These are phyloP conservation scores for Podila verticillata DNA, from an alignment of 192 early-diverging fungal species.

Conservation along the genomic window DNA sequence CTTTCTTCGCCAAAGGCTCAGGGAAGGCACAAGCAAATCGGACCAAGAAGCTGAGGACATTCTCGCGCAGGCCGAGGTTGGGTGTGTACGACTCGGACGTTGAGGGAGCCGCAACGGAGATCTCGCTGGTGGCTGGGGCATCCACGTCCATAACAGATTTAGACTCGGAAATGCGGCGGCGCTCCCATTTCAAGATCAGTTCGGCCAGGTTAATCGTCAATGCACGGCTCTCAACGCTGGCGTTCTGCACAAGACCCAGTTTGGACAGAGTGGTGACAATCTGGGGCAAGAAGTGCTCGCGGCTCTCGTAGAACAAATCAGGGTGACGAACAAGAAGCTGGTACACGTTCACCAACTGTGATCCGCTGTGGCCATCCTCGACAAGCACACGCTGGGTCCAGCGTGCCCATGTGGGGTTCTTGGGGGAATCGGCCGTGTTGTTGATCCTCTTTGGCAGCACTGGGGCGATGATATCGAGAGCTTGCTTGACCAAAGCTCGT, in stretches of 20 bases:
- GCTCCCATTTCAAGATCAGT: constrained; percentile 92
- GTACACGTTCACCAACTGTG: constrained; percentile 92
- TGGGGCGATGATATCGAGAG: constrained; percentile 92
- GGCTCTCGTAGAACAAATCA: constrained; percentile 88
- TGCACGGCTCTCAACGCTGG: constrained; percentile 84
- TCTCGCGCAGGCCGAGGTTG: constrained; percentile 62
- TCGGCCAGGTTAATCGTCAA: constrained; percentile 92
- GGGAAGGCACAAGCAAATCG: constrained; percentile 71
- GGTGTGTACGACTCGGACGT: constrained; percentile 57
- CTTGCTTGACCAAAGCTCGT: constrained; percentile 90
- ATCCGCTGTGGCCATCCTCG: constrained; percentile 92
- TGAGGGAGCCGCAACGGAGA: constrained; percentile 7
- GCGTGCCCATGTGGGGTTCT: constrained; percentile 85
- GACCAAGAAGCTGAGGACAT: constrained; percentile 66
- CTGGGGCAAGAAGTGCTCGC: constrained; percentile 90
- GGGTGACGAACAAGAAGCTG: constrained; percentile 90
- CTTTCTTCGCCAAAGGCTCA: constrained; percentile 60
- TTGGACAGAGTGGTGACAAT: constrained; percentile 88
- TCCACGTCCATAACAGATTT: constrained; percentile 48
- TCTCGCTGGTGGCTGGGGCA: constrained; percentile 28
- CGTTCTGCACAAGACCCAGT: constrained; percentile 86
- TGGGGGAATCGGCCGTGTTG: constrained; percentile 50
- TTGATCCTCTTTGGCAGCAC: constrained; percentile 87
- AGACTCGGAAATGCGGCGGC: constrained; percentile 61
- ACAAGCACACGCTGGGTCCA: constrained; percentile 89